Percentiles rank a stretch among this genome's conserved stretches.
These are phyloP conservation scores for Casuarina equisetifolia DNA, from an alignment of 306 rosid genomes.

Conservation along the genomic window DNA sequence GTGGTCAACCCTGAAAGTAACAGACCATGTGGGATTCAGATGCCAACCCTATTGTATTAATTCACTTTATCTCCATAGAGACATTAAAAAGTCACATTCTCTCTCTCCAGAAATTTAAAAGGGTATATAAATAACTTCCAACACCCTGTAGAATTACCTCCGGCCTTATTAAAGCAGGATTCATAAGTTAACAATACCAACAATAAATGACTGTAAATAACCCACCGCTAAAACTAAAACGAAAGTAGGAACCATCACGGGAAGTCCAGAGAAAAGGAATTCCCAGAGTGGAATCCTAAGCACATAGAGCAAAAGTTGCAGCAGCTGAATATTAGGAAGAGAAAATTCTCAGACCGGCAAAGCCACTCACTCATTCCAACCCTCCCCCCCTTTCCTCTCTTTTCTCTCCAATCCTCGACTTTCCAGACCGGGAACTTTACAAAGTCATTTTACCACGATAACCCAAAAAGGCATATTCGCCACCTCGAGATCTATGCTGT, in stretches of 20 bases:
- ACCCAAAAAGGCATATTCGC: conserved; percentile 31
- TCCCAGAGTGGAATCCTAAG: conserved; percentile 40
- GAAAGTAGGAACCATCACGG: conserved; percentile 47
- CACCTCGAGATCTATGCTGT: conserved; percentile 80
- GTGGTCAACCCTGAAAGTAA: neutral
- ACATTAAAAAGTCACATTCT: neutral
- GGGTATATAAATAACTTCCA: conserved; percentile 3
- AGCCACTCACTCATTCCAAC: conserved; percentile 20
- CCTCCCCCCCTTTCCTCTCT: neutral
- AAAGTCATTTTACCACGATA: conserved; percentile 18
- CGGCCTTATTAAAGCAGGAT: conserved; percentile 7
- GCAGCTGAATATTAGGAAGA: conserved; percentile 4
- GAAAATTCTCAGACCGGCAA: conserved; percentile 11
- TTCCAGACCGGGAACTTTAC: conserved; percentile 19
- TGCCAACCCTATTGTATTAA: neutral
- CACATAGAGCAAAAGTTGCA: conserved; percentile 34
- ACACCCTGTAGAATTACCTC: neutral
- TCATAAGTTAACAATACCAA: conserved; percentile 18
- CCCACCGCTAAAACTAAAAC: conserved; percentile 29
- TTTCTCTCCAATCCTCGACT: neutral
- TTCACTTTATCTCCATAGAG: neutral
- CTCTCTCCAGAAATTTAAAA: neutral
- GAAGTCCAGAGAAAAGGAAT: conserved; percentile 40
- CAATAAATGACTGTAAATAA: conserved; percentile 37
- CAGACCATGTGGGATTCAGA: neutral